Evolutionary conservation across 768 basidiomycete species (phyloP).

Genomic region (Chalciporus piperatus): DNA sequence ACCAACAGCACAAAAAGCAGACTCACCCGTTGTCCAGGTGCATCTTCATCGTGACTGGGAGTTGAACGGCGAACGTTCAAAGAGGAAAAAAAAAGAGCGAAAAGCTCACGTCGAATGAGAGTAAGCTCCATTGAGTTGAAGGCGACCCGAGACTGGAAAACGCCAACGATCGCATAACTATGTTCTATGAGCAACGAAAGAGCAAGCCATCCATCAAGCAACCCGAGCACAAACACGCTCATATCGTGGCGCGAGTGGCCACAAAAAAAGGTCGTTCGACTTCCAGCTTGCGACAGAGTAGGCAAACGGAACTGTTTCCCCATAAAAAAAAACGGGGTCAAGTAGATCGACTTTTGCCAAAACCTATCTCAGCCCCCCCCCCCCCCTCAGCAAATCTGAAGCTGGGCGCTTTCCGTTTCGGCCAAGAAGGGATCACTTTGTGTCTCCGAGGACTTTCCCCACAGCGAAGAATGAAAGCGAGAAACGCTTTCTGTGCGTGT

Average conservation of each 20-base stretch:
- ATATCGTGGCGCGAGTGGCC: conserved; percentile 68
- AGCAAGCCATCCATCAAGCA: conserved; percentile 38
- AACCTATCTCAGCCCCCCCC: conserved; percentile 42
- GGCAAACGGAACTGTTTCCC: conserved; percentile 42
- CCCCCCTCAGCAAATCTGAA: conserved; percentile 67
- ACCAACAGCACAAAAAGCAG: conserved; percentile 17
- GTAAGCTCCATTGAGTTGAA: conserved; percentile 93
- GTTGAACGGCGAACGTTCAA: conserved; percentile 57
- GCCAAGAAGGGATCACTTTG: conserved; percentile 60
- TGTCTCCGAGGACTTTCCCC: conserved; percentile 94
- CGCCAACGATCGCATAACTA: conserved; percentile 81
- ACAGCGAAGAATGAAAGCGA: conserved; percentile 58
- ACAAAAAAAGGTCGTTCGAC: conserved; percentile 35
- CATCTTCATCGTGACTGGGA: conserved; percentile 7
- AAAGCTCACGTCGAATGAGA: conserved; percentile 61
- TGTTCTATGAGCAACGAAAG: conserved; percentile 80
- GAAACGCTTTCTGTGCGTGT: conserved; percentile 62
- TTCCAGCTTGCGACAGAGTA: conserved; percentile 54
- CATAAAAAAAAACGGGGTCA: conserved; percentile 22
- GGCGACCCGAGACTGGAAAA: conserved; percentile 32
- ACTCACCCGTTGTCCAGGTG: conserved; percentile 20
- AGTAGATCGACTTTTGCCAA: conserved; percentile 50
- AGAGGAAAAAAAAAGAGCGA: conserved; percentile 47
- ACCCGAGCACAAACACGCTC: conserved; percentile 57
- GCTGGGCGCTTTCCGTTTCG: conserved; percentile 70